Base-by-base conservation (phyloP, 345 rosid genomes). In the Erysimum cheiranthoides region DNA sequence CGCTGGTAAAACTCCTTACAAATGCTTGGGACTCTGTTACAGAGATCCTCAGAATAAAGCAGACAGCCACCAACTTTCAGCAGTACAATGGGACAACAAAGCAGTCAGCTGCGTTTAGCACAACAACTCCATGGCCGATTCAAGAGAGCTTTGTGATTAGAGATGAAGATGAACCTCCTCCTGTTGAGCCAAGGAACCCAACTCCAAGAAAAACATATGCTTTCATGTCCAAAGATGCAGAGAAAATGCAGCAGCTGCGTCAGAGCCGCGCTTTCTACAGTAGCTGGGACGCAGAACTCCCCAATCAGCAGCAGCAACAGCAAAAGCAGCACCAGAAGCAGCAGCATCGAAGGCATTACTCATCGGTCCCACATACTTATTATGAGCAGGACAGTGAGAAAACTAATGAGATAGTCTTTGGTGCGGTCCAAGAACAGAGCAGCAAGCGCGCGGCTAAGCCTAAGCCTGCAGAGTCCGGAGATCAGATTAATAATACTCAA, bases 201-300 rank as follows among this genome's bases (percentile, higher is more conserved):
- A 93, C 98, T 9, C 98, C 97, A 0, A 80, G 86, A 72, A 96
- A 96, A 73, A 96, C 89, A 3, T 96, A 93, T 56, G 80, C 99
- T 17, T 96, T 93, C 83, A 93, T 96, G 99, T 88, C 97, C 17
- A 93, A 88, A 82, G 98, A 93, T 32, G 88, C 94, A 0, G 98
- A 96, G 81, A 96, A 91, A 83, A 79, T 89, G 78, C 91, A 89
- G 42, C 97, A 91, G 68, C 84, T 91, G 90, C 89, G 91, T 47
- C 96, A 93, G 78, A 87, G 97, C 74, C 87, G 84, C 2, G 91
- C 87, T 4, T 84, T 93, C 72, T 93, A 88, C 76, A 85, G 80
- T 45, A 88, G 85, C 49, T 87, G 92, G 93, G 92, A 85, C 17
- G 88, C 86, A 21, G 89, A 88, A 39, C 36, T 70, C 61, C 83